These are phyloP conservation scores for Ceriops tagal DNA, from an alignment of 345 rosid genomes.

Conservation along the genomic window DNA sequence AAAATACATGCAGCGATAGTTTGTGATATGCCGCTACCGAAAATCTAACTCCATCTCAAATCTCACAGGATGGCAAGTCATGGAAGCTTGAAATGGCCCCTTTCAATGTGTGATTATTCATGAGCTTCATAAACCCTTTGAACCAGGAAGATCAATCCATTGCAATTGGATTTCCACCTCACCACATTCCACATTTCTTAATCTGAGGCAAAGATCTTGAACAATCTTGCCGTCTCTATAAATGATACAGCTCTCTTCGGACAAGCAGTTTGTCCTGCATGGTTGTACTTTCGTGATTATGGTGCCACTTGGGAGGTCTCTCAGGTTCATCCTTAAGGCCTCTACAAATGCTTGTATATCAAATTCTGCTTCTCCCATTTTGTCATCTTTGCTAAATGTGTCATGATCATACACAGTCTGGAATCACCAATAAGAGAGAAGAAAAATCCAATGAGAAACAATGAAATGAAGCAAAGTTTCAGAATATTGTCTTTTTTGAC, in stretches of 20 bases:
- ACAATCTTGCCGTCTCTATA: slow-evolving; percentile 45
- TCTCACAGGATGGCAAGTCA: background rate
- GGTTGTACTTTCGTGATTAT: slow-evolving; percentile 50
- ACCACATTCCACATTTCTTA: slow-evolving; percentile 56
- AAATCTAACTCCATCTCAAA: background rate
- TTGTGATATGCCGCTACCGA: background rate
- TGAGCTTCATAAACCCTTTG: slow-evolving; percentile 12
- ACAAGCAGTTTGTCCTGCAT: slow-evolving; percentile 38
- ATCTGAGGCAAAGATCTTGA: slow-evolving; percentile 53
- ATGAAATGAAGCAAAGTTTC: background rate
- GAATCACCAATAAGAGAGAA: background rate
- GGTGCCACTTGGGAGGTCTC: slow-evolving; percentile 50
- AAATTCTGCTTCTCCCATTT: slow-evolving; percentile 85
- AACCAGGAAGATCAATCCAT: slow-evolving; percentile 70
- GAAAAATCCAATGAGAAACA: background rate
- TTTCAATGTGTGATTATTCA: background rate
- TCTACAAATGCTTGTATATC: slow-evolving; percentile 44
- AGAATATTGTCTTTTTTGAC: no score
- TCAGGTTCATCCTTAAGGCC: slow-evolving; percentile 42
- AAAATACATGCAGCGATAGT: background rate
- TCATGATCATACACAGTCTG: slow-evolving; percentile 75
- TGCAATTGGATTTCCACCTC: slow-evolving; percentile 63
- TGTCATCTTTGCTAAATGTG: slow-evolving; percentile 61
- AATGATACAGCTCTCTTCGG: slow-evolving; percentile 50
- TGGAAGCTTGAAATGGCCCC: slow-evolving; percentile 3